Evolutionary conservation across 345 rosid species (phyloP).

Genomic region (Euphorbia peplus): DNA sequence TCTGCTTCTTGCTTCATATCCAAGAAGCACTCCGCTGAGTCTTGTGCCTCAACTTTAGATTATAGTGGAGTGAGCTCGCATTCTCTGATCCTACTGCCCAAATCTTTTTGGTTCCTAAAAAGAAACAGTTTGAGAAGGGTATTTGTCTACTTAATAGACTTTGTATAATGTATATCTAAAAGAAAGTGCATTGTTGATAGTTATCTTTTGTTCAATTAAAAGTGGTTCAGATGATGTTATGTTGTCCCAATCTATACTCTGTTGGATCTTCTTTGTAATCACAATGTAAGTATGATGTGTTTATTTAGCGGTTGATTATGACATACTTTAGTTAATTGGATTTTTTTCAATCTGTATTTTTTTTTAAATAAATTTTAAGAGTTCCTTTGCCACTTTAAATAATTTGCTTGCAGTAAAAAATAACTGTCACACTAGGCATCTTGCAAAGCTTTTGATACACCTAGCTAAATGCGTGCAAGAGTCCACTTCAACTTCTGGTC

Average conservation of each 20-base stretch:
- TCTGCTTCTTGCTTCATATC: no score
- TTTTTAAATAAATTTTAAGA: background rate
- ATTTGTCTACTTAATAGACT: background rate
- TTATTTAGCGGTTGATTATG: background rate
- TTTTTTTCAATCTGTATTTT: background rate
- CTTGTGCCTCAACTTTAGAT: no score
- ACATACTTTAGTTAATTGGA: background rate
- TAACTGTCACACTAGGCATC: constrained; percentile 76
- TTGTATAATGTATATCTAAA: background rate
- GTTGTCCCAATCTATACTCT: background rate
- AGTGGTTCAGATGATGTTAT: background rate
- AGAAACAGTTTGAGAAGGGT: no score
- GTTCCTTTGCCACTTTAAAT: background rate
- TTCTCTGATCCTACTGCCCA: no score
- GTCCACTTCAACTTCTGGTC: constrained; percentile 48
- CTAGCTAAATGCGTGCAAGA: constrained; percentile 78
- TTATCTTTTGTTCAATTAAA: background rate
- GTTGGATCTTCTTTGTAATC: background rate
- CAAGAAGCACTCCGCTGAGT: no score
- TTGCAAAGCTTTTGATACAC: constrained; percentile 82
- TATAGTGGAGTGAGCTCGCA: no score
- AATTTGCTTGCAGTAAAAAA: constrained; percentile 54
- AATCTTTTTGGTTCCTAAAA: no score
- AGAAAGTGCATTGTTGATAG: background rate
- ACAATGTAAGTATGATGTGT: background rate